Percentiles rank a stretch among this genome's conserved stretches.
Evolutionary conservation across 495 filamentous ascomycete species (phyloP).

Genomic region (Terfezia boudieri): DNA sequence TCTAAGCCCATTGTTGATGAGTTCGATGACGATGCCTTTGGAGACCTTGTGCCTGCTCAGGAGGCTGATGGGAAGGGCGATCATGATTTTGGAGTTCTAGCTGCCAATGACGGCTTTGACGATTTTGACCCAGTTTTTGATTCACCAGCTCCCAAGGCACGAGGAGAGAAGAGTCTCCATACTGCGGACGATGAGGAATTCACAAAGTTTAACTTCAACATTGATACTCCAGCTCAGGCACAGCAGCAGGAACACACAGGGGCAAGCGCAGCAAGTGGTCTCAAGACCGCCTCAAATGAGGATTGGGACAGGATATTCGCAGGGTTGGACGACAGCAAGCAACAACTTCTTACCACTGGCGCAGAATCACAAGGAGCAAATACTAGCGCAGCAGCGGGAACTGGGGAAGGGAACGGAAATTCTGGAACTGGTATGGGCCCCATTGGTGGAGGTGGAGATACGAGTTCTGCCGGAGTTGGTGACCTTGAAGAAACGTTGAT

Average conservation of each 20-base stretch:
- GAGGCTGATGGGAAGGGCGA: slow-evolving; percentile 52
- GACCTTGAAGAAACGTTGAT: slow-evolving; percentile 80
- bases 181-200: slow-evolving; percentile 32
- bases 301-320: slow-evolving; percentile 96
- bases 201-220: slow-evolving; percentile 19
- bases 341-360: slow-evolving; percentile 22
- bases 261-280: slow-evolving; percentile 10
- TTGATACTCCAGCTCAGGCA: slow-evolving; percentile 7
- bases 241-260: slow-evolving; percentile 1
- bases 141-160: slow-evolving; percentile 31
- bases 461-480: slow-evolving; percentile 38
- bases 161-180: slow-evolving; percentile 17
- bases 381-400: slow-evolving; percentile 9
- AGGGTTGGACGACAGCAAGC: slow-evolving; percentile 32
- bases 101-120: slow-evolving; percentile 23
- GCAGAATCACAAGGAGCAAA: slow-evolving; percentile 8
- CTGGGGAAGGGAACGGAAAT: slow-evolving; percentile 2
- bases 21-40: slow-evolving; percentile 74
- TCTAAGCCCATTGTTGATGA: slow-evolving; percentile 30
- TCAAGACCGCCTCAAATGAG: slow-evolving; percentile 29
- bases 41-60: slow-evolving; percentile 67
- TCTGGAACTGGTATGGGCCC: neutral
- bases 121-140: slow-evolving; percentile 48
- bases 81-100: slow-evolving; percentile 53
- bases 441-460: slow-evolving; percentile 37